Evolutionary conservation across 805 yeast species (phyloP).

Genomic region (Tetrapisispora pingtungensis): DNA sequence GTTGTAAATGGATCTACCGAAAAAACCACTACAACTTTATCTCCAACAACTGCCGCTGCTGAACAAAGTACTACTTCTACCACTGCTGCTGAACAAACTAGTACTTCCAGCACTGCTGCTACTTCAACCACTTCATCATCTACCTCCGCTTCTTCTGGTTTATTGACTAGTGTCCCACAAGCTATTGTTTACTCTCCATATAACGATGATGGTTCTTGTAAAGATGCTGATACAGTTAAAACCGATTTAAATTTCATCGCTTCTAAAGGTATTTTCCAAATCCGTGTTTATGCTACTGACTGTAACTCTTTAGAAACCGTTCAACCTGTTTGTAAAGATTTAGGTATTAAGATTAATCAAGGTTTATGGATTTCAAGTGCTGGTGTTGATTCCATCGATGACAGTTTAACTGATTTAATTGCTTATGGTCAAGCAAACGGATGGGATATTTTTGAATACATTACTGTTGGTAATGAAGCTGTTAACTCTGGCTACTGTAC

Average conservation of each 20-base stretch:
- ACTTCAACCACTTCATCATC: constrained; percentile 12
- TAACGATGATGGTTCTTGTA: constrained; percentile 57
- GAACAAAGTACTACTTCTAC: constrained; percentile 1
- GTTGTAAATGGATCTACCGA: constrained; percentile 1
- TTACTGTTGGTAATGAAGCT: constrained; percentile 88
- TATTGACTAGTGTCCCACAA: constrained; percentile 37
- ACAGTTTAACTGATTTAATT: constrained; percentile 44
- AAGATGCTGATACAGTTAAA: constrained; percentile 41
- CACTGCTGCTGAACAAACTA: constrained; percentile 8
- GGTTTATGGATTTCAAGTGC: constrained; percentile 68
- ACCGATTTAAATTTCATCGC: constrained; percentile 50
- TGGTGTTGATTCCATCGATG: constrained; percentile 66
- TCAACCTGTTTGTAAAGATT: constrained; percentile 43
- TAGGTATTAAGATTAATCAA: constrained; percentile 71
- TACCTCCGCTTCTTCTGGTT: background rate
- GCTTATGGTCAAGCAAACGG: constrained; percentile 40
- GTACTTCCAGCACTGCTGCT: constrained; percentile 3
- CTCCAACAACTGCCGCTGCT: constrained; percentile 1
- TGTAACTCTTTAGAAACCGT: constrained; percentile 61
- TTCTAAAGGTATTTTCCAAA: constrained; percentile 49
- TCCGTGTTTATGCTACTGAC: constrained; percentile 83
- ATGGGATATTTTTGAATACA: constrained; percentile 67
- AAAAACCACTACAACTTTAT: constrained; percentile 9
- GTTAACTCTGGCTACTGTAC: constrained; percentile 52
- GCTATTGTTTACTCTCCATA: constrained; percentile 75